Base-by-base conservation (phyloP, 2,329 filamentous ascomycete species). In the Boeremia lycopersici region DNA sequence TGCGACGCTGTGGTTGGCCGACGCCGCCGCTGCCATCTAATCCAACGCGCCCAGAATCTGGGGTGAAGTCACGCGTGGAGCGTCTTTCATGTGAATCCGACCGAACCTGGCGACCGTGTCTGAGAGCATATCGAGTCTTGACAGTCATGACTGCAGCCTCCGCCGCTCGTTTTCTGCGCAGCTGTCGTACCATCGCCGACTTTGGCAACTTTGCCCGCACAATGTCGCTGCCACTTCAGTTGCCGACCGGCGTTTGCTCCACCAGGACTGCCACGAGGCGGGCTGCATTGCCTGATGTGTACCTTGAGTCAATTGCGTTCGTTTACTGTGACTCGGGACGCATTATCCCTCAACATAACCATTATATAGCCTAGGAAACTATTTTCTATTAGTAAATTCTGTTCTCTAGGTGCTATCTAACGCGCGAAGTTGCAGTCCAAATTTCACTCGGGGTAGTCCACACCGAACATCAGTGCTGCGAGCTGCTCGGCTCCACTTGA, bases 181-280 rank as follows among this genome's bases (percentile, higher is more conserved):
- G 19, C 0, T 33, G 15, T 46, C n/a, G 36, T 23, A 13, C 26
- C 6, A 29, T 46, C 55, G 56, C 65, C 47, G 38, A 17, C 42
- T 57, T 44, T 60, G 65, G 64, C 52, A 67, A 64, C 41, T 59
- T 42, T 31, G 51, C 43, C 62, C 65, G 65, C 55, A 44, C 34
- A 42, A 13, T 19, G 5, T 50, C 41, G 36, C 46, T 33, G 44
- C 43, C 41, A 41, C 35, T 42, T 58, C 68, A 65, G 50, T 62
- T 40, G 52, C 67, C 66, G 65, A 48, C 59, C 68, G 65, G 68
- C 57, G 31, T 67, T 57, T 69, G 65, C 61, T 59, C 60, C 43
- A 58, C 40, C 42, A 44, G 36, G 46, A 54, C 52, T 49, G 56
- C 48, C 55, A 33, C 56, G 43, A 6, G 29, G 63, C 64, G 64